Evolutionary conservation across 768 basidiomycete species (phyloP).

Genomic region (Rhodotorula diobovata): DNA sequence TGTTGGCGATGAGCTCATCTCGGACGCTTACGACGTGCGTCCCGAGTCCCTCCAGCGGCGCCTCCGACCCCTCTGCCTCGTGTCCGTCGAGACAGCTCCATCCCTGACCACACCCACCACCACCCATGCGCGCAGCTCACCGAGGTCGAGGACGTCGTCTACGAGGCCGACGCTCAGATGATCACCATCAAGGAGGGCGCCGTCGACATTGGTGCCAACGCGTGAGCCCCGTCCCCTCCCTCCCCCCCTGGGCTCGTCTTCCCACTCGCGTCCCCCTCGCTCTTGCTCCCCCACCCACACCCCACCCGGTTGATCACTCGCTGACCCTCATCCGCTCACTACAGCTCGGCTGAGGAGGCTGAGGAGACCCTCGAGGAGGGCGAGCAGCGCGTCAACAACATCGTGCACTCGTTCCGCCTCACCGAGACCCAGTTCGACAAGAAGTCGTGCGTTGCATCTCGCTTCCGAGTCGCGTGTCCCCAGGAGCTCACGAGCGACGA

Average conservation of each 20-base stretch:
- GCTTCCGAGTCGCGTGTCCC: not conserved
- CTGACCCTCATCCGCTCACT: not conserved
- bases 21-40: conserved; percentile 50
- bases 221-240: not conserved
- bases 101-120: not conserved
- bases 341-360: conserved; percentile 69
- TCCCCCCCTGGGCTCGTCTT: not conserved
- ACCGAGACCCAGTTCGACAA: conserved; percentile 79
- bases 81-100: not conserved
- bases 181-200: conserved; percentile 56
- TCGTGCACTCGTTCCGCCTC: conserved; percentile 87
- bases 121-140: conserved; percentile 28
- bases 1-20: conserved; percentile 52
- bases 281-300: not conserved
- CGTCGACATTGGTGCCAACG: conserved; percentile 73
- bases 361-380: conserved; percentile 79
- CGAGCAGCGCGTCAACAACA: conserved; percentile 73
- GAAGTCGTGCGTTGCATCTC: conserved; percentile 56
- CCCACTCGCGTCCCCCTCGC: not conserved
- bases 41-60: not conserved
- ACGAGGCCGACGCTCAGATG: conserved; percentile 49
- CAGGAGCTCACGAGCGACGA: not conserved
- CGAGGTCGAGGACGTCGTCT: conserved; percentile 78
- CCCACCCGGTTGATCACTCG: not conserved
- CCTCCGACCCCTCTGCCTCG: too few species aligned